Evolutionary conservation across 2,329 filamentous ascomycete species (phyloP), one percentile per base, ranked within the genome.

Genomic region (Botrytis cinerea): DNA sequence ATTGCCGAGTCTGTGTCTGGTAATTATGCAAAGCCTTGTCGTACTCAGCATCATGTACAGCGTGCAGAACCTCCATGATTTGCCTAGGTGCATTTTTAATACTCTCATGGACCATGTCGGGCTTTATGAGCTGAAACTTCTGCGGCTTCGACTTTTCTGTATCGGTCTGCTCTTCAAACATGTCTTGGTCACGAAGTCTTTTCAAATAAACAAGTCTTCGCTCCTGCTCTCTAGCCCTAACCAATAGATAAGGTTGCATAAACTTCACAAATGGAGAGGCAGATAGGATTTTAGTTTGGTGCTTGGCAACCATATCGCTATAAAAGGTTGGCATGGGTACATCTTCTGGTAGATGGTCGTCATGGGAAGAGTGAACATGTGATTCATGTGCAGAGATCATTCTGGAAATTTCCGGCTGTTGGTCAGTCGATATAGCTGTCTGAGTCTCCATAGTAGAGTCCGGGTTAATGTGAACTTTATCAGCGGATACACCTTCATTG

Each of bases 201-300:
- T 93, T 95, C 66, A 98, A 86, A 80, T 97, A 94, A 2, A 92
- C 88, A 8, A 99, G 85, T 72, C 92, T 90, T 70, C 93, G 88
- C 82, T 99, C 96, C 80, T 98, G 92, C 81, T 98, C 95, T 68
- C 96, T 91, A 60, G 96, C 92, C 80, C 93, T 93, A 87, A 96
- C 97, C 54, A 99, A 87, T 38, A 98, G 88, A 82, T 98, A 97
- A 0, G 96, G 96, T 80, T 96, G 94, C 76, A 93, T 92, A 80
- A 98, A 99, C 79, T 94, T 95, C 76, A 99, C 96, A 80, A 97
- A 98, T 0, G 96, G 96, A 0, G 96, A 99, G 1, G 94, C 94
- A 1, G 97, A 99, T 9, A 99, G 85, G 62, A 99, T 92, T 80
- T 95, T 97, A 9, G 94, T 97, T 79, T 97, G 90, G 79, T 97